Conservation (phyloP, 352 stramenopile genomes). For the Phytopythium vexans region DNA sequence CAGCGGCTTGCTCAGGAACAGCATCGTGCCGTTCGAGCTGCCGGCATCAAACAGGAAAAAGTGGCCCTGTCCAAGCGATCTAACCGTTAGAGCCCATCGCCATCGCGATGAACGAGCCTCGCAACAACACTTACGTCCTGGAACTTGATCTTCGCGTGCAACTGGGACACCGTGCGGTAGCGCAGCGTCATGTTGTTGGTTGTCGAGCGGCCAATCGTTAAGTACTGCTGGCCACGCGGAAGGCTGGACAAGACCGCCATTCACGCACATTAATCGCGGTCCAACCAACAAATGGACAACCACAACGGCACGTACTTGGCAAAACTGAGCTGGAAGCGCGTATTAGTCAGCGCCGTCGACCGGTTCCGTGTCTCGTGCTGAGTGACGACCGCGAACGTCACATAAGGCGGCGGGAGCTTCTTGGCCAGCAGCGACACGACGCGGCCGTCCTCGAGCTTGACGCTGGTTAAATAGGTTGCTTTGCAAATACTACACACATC, state of each 20-base stretch:
- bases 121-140: constrained; percentile 54
- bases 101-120: neutral
- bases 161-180: constrained; percentile 82
- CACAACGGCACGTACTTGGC: constrained; percentile 56
- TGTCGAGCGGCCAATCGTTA: constrained; percentile 78
- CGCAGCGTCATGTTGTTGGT: constrained; percentile 85
- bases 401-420: constrained; percentile 85
- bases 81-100: constrained; percentile 1
- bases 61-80: constrained; percentile 41
- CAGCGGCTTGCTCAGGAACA: constrained; percentile 76
- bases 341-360: constrained; percentile 86
- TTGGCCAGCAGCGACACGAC: constrained; percentile 85
- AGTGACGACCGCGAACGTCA: constrained; percentile 90
- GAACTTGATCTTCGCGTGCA: constrained; percentile 81
- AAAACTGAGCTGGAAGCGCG: constrained; percentile 91
- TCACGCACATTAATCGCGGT: neutral
- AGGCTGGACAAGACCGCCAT: constrained; percentile 26
- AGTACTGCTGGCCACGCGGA: constrained; percentile 58
- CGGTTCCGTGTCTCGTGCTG: constrained; percentile 85
- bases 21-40: constrained; percentile 85
- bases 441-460: constrained; percentile 82
- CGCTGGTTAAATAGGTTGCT: constrained; percentile 87
- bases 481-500: constrained; percentile 92
- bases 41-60: constrained; percentile 73
- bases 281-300: neutral